Base-by-base conservation (phyloP, 257 asterid species). In the Dorcoceras hygrometricum region DNA sequence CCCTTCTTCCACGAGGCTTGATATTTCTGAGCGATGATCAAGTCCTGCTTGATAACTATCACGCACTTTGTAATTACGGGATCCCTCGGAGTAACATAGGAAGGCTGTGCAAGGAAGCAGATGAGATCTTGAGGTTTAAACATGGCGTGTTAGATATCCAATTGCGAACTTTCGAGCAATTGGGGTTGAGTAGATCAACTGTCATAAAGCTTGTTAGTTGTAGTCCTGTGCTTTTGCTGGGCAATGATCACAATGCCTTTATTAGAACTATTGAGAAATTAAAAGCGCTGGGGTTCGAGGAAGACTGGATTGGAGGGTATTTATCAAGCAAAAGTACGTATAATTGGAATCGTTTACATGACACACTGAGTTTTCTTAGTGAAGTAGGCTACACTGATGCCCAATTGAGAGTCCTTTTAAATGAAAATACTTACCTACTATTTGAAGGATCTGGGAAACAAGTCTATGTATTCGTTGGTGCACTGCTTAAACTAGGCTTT, bases 381-480 rank as follows among this genome's bases (percentile, higher is more conserved):
- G 91, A 83, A 61, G 68, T 87, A 55, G 98, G 96, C 48, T 93
- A 79, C 71, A 77, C 57, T 74, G 86, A 79, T 69, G 58, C 61
- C 19, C 76, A 86, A 68, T 69, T 86, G 77, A 76, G 66, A 18
- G 68, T 67, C 22, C 59, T 89, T 78, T 71, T 87, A 57, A 77
- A 69, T 75, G 77, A 62, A 61, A 85, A 87, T 71, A 82, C 86
- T 27, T 81, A 87, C 18, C 34, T 87, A 16, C 63, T 92, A 22
- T 76, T 92, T 76, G 80, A 87, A 67, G 95, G 87, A 43, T 46
- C 90, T n/a, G 98, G 97, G 71, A 89, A 82, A 60, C 83, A 76
- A 63, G 73, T 90, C 8, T 86, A 86, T 70, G 79, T 74, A 3
- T 70, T 89, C 55, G 86, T 84, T 50, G 88, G 88, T 67, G 85